Evolutionary conservation across 495 filamentous ascomycete genomes (phyloP), one percentile per base, ranked within the genome.

Genomic region (Astrocystis sublimbata): DNA sequence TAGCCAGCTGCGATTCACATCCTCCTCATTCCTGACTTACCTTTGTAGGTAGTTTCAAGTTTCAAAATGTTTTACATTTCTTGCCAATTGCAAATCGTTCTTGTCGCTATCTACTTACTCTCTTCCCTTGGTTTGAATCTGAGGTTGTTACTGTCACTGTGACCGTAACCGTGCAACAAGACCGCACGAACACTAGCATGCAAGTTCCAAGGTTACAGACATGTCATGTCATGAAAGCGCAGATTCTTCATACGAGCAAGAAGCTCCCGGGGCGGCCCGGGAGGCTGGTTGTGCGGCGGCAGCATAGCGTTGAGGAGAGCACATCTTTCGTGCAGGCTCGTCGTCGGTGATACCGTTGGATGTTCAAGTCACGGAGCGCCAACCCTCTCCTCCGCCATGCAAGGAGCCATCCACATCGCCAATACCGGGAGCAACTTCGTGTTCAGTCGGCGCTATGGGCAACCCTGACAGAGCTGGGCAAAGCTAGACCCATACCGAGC

Each of bases 351-450:
- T 59, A 59, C 56, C 56, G 56, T 31, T n/a, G 30, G 45, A 17
- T 57, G 40, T 40, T 57, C 28, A 28, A 57, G 40, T 31, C 42
- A 38, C 12, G 56, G 47, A 59, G 56, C 30, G 56, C 56, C 26
- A 59, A 59, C 50, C 56, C 56, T 38, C 38, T 59, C 56, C 56
- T 38, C 38, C 50, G 56, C 50, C 56, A 59, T 59, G 56, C 56
- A 59, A 59, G 42, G 56, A 28, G 45, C 56, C 56, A 6, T 47
- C 42, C 19, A 24, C 40, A 56, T 56, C 23, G 53, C 38, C 54
- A 45, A 24, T 45, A 43, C 56, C 42, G 30, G 19, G 30, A 30
- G 43, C 56, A 21, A 49, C 56, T 59, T 59, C 56, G 56, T 59
- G 56, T 59, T 59, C 30, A 59, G 56, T 47, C 19, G 55, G 9